Evolutionary conservation across 179 eudicot genomes (phyloP).

Genomic region (Drosera spatulata): DNA sequence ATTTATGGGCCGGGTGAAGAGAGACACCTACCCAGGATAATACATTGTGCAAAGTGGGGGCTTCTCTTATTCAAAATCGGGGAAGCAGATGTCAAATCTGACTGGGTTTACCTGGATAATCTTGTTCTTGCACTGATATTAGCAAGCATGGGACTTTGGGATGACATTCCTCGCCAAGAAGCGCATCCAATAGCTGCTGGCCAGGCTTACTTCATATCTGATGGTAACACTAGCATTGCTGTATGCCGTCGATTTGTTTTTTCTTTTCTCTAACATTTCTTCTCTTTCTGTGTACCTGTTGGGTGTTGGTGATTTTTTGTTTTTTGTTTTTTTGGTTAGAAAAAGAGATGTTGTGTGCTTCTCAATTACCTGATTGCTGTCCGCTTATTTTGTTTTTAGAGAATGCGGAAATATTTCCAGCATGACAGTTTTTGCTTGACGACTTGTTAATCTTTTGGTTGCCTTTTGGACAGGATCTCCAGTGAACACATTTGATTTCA

Average conservation of each 20-base stretch:
- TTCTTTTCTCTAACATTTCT: background rate
- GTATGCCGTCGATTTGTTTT: background rate
- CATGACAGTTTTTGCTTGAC: background rate
- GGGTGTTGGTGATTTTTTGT: background rate
- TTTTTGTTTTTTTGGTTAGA: too few relatives aligned
- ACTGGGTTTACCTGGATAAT: conserved; percentile 91
- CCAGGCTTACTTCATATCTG: conserved; percentile 87
- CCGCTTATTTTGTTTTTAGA: too few relatives aligned
- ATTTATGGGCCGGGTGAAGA: conserved; percentile 98
- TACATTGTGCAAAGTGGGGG: conserved; percentile 58
- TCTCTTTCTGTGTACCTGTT: background rate
- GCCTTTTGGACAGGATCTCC: conserved; percentile 50
- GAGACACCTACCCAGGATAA: conserved; percentile 77
- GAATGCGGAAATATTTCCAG: background rate
- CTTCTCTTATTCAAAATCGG: conserved; percentile 71
- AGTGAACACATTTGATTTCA: conserved; percentile 66
- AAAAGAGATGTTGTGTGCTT: too few relatives aligned
- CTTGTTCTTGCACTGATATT: conserved; percentile 62
- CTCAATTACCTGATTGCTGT: too few relatives aligned
- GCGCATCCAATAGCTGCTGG: conserved; percentile 81
- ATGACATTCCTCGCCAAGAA: conserved; percentile 71
- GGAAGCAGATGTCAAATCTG: conserved; percentile 41
- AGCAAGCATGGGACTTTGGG: conserved; percentile 96
- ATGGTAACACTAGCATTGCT: conserved; percentile 40
- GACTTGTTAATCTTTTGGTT: background rate